Evolutionary conservation across 1,139 yeast species (phyloP), one percentile per base, ranked within the genome.

Genomic region (Pichia sp.): DNA sequence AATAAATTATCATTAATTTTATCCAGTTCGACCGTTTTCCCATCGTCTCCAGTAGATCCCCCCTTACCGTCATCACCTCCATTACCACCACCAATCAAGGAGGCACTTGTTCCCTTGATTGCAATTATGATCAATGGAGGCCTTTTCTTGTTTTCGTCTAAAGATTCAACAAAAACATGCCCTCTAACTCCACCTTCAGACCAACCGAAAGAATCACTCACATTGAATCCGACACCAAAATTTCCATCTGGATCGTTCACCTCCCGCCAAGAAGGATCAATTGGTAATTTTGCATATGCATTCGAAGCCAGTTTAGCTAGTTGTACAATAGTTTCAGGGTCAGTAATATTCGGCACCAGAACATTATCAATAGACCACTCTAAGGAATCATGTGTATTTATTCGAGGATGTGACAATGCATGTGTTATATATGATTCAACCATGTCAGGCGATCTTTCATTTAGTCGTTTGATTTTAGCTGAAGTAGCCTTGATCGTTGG

Each of bases 91-190:
- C 87, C 87, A 16, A 84, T 61, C 2, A 84, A 85, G 1, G 92
- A 88, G 0, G 97, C 95, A 44, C 92, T 80, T 1, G 99, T 92
- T 1, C 99, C 98, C 64, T 92, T 92, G 49, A 87, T 72, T 0
- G 95, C 81, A 41, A 92, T 75, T 2, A 94, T 83, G 16, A 87
- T 87, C 0, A 85, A 74, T 32, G 78, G 69, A 3, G 46, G 28
- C 11, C 45, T 38, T 1, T 38, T 27, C 6, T 41, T 7, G 2
- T 33, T 23, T 6, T 36, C 38, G 37, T 79, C 72, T 48, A 74
- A 78, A 11, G 73, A 73, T 53, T 82, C 79, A 11, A 79, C 81
- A 65, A 92, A 92, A 1, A 94, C 80, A 59, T 92, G 97, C 3
- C 98, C 98, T 38, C 98, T 69, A 4, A 92, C 66, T 0, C 97